Evolutionary conservation across 352 stramenopile species (phyloP).

Genomic region (Phytophthora macrochlamydospora): DNA sequence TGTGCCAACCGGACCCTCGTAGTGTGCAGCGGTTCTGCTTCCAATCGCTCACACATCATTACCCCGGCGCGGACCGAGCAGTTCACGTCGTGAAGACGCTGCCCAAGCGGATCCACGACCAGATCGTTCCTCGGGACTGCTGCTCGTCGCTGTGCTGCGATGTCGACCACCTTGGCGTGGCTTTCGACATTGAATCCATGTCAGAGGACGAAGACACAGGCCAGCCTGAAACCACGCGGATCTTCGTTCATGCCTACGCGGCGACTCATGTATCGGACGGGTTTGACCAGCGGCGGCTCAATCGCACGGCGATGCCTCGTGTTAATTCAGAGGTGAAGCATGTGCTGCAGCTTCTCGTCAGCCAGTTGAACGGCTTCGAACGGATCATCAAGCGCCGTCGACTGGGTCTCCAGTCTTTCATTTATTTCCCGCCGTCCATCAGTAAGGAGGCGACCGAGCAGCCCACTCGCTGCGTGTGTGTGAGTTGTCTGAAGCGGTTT

Average conservation of each 20-base stretch:
- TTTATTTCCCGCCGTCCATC: conserved; percentile 36
- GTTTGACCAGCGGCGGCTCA: no score
- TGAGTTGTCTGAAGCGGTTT: conserved; percentile 48
- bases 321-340: conserved; percentile 53
- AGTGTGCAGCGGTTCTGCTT: conserved; percentile 24
- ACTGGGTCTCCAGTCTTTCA: conserved; percentile 56
- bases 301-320: not conserved
- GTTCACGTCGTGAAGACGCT: conserved; percentile 61
- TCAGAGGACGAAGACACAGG: not conserved
- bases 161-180: conserved; percentile 51
- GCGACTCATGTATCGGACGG: conserved; percentile 2
- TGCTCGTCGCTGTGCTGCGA: conserved; percentile 38
- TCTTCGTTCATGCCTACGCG: conserved; percentile 41
- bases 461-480: conserved; percentile 37
- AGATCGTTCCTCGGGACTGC: conserved; percentile 35
- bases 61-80: conserved; percentile 36
- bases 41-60: conserved; percentile 39
- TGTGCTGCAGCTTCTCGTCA: conserved; percentile 41
- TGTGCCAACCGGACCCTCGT: no score
- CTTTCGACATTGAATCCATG: conserved; percentile 34
- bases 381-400: conserved; percentile 51
- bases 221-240: not conserved
- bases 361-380: conserved; percentile 44
- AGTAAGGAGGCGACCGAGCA: conserved; percentile 40
- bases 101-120: conserved; percentile 47